A percentile compares a stretch with the other conserved stretches of the same genome.
These are phyloP conservation scores for Venturia oleaginea DNA, from an alignment of 2,329 filamentous ascomycete genomes.

Conservation along the genomic window DNA sequence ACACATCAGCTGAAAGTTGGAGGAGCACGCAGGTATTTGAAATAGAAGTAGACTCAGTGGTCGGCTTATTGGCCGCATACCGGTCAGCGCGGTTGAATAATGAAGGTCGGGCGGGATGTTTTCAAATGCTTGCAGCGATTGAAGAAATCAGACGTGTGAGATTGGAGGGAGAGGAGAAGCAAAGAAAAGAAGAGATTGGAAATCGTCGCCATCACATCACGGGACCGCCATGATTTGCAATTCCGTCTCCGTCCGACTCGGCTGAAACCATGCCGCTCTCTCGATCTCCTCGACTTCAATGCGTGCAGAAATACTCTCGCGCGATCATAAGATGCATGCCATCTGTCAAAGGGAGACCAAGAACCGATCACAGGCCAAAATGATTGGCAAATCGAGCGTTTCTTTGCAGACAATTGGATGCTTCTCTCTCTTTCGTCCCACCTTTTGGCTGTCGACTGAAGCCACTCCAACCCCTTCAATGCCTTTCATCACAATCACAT, in stretches of 20 bases:
- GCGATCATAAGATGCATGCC: neutral
- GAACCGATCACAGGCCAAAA: neutral
- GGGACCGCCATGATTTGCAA: neutral
- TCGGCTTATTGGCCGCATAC: neutral
- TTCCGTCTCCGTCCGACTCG: no score
- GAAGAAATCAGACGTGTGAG: neutral
- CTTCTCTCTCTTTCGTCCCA: neutral
- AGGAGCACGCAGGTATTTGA: conserved; percentile 4
- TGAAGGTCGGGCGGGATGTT: neutral
- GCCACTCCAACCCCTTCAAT: neutral
- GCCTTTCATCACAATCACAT: neutral
- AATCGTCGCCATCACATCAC: neutral
- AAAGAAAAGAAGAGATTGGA: neutral
- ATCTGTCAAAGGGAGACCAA: neutral
- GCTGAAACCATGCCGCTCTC: neutral
- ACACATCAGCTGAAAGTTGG: neutral
- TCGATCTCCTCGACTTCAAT: neutral
- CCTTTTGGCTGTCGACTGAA: no score
- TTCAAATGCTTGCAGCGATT: neutral
- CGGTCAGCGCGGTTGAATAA: neutral
- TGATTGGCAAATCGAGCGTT: neutral
- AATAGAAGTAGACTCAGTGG: neutral
- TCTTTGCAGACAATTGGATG: neutral
- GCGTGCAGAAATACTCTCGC: neutral
- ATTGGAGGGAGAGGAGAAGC: neutral